A percentile compares a stretch with the other conserved stretches of the same genome.
These are phyloP conservation scores for Calocybe cyanea DNA, from an alignment of 768 basidiomycete genomes.

Conservation along the genomic window DNA sequence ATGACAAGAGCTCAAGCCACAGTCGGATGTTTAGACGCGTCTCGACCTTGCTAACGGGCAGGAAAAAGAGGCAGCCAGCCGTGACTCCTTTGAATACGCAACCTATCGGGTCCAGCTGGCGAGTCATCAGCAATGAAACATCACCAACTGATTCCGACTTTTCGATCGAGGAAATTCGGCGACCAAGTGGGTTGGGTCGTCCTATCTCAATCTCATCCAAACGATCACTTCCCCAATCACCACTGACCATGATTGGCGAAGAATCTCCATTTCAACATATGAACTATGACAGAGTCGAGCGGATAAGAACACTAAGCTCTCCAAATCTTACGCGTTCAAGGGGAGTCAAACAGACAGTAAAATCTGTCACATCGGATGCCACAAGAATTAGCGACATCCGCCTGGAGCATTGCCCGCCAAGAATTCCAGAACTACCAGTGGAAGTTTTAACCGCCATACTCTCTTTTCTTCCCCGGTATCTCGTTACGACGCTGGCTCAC, in stretches of 20 bases:
- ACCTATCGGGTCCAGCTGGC: constrained; percentile 11
- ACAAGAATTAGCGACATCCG: neutral
- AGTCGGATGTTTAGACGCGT: constrained; percentile 22
- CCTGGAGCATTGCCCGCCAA: neutral
- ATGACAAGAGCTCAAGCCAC: constrained; percentile 7
- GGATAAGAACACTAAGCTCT: constrained; percentile 32
- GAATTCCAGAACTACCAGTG: constrained; percentile 23
- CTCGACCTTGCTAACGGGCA: constrained; percentile 19
- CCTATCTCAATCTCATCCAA: constrained; percentile 32
- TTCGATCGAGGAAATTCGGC: constrained; percentile 36
- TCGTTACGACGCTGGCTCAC: constrained; percentile 25
- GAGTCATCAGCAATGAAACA: constrained; percentile 7
- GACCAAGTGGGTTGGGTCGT: constrained; percentile 43
- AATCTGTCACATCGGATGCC: constrained; percentile 7
- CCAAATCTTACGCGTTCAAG: constrained; percentile 31
- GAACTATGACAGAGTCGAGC: constrained; percentile 8
- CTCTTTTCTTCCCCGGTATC: constrained; percentile 27
- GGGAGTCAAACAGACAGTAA: constrained; percentile 18
- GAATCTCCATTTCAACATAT: constrained; percentile 16
- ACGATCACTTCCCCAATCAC: constrained; percentile 33
- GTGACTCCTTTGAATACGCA: constrained; percentile 9
- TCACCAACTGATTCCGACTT: constrained; percentile 16
- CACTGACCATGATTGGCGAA: constrained; percentile 20
- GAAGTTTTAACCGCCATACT: constrained; percentile 33
- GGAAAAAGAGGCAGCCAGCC: constrained; percentile 13